These are phyloP conservation scores for Psilocybe sp. DNA, from an alignment of 768 basidiomycete species.

Conservation along the genomic window DNA sequence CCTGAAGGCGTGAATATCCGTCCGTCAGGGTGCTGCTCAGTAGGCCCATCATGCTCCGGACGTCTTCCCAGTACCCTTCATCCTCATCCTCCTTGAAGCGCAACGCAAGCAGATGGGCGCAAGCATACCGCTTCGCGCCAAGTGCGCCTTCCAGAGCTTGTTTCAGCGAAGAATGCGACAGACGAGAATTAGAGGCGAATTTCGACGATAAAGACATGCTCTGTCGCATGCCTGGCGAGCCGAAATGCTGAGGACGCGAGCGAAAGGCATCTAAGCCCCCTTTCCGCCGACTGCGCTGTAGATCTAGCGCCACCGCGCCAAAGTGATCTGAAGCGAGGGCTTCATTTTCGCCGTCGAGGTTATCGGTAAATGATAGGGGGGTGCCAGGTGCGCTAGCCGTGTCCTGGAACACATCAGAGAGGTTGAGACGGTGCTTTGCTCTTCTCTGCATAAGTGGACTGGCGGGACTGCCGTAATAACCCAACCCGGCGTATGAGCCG, in stretches of 20 bases:
- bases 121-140: slow-evolving; percentile 72
- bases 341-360: slow-evolving; percentile 23
- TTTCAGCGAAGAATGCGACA: slow-evolving; percentile 63
- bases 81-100: slow-evolving; percentile 72
- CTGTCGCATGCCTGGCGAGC: slow-evolving; percentile 26
- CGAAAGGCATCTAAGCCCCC: slow-evolving; percentile 52
- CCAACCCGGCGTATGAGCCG: slow-evolving; percentile 57
- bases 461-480: slow-evolving; percentile 44
- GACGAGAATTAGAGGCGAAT: slow-evolving; percentile 57
- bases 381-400: slow-evolving; percentile 26
- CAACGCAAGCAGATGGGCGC: slow-evolving; percentile 75
- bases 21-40: slow-evolving; percentile 68
- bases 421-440: slow-evolving; percentile 54
- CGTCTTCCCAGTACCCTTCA: slow-evolving; percentile 83
- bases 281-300: slow-evolving; percentile 52
- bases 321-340: slow-evolving; percentile 35
- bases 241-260: slow-evolving; percentile 23
- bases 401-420: slow-evolving; percentile 44
- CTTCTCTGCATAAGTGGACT: slow-evolving; percentile 39
- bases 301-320: slow-evolving; percentile 57
- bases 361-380: slow-evolving; percentile 16
- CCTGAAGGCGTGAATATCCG: slow-evolving; percentile 56
- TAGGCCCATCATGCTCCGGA: slow-evolving; percentile 68
- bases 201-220: slow-evolving; percentile 46
- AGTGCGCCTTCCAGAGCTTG: slow-evolving; percentile 64